Evolutionary conservation across 179 eudicot species (phyloP).

Genomic region (Dionaea muscipula): DNA sequence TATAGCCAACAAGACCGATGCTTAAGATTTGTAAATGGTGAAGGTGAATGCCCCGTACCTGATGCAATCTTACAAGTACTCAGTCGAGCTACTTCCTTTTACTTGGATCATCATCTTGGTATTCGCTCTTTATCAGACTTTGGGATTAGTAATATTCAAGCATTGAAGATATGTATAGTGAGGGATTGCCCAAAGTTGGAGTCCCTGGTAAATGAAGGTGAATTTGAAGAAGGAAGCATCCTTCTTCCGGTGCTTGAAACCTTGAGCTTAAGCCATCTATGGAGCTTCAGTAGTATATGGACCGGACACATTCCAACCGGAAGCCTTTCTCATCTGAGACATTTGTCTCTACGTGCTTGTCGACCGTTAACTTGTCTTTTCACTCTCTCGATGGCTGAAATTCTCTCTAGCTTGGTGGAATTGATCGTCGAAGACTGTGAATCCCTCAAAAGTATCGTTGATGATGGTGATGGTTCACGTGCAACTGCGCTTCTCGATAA

Average conservation of each 20-base stretch:
- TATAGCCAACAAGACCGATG: slow-evolving; percentile 14
- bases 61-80: slow-evolving; percentile 12
- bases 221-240: neutral
- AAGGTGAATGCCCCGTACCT: slow-evolving; percentile 5
- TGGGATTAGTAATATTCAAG: slow-evolving; percentile 11
- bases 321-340: slow-evolving; percentile 13
- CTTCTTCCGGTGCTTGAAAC: slow-evolving; percentile 15
- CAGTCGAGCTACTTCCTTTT: slow-evolving; percentile 14
- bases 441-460: slow-evolving; percentile 12
- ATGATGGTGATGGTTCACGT: neutral
- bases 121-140: slow-evolving; percentile 17
- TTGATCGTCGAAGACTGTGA: slow-evolving; percentile 20
- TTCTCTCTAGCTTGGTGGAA: slow-evolving; percentile 14
- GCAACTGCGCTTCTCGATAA: slow-evolving; percentile 2
- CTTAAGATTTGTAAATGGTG: slow-evolving; percentile 25
- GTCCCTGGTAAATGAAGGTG: slow-evolving; percentile 3
- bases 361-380: slow-evolving; percentile 16
- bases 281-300: slow-evolving; percentile 18
- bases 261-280: slow-evolving; percentile 12
- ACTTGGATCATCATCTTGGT: slow-evolving; percentile 22
- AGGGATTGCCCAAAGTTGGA: slow-evolving; percentile 19
- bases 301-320: slow-evolving; percentile 3
- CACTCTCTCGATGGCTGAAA: slow-evolving; percentile 9
- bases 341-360: slow-evolving; percentile 18
- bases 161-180: slow-evolving; percentile 16